Base-by-base conservation (phyloP, 2,329 filamentous ascomycete species). In the Thelonectria olida region DNA sequence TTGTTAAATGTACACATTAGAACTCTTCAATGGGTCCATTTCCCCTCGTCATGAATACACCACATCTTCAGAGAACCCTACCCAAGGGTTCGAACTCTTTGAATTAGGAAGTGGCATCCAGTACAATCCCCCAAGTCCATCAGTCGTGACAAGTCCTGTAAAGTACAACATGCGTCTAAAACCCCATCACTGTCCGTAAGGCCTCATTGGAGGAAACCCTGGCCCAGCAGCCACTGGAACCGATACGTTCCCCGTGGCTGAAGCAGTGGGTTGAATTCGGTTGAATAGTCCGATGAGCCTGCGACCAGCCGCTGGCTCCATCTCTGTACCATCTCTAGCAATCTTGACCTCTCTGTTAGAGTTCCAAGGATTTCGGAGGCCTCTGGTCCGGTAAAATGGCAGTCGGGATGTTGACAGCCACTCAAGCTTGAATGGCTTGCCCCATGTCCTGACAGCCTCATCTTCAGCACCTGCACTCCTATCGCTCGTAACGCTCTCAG, bases 271-370 rank as follows among this genome's bases (percentile, higher is more conserved):
- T 57, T 83, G 82, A 1, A 76, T 74, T 15, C 84, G 80, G 69
- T 92, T 90, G 76, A 98, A 97, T 71, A 97, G 85, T 44, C 89
- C 88, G 64, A 96, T 83, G 54, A 98, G 80, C 69, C 88, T 88
- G 69, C 88, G 87, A 5, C 94, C 95, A 42, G 97, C 86, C 27
- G 83, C 86, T 25, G 94, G 92, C 76, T 98, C 95, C 54, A 98
- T 81, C 76, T 98, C 95, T 0, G 95, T 98, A 2, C 95, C 95
- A 71, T 98, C 95, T 70, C 95, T 86, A 22, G 95, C 95, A 73
- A 98, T 97, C 78, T 98, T 98, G 64, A 98, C 92, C 74, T 98
- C 95, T 53, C 95, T 84, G 72, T 97, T 97, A 5, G 92, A 91
- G 75, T 98, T 98, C 92, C 93, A 97, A 0, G 93, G 91, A 74